Conservation (phyloP, 192 early-diverging fungal genomes). For the Backusella luteola region DNA sequence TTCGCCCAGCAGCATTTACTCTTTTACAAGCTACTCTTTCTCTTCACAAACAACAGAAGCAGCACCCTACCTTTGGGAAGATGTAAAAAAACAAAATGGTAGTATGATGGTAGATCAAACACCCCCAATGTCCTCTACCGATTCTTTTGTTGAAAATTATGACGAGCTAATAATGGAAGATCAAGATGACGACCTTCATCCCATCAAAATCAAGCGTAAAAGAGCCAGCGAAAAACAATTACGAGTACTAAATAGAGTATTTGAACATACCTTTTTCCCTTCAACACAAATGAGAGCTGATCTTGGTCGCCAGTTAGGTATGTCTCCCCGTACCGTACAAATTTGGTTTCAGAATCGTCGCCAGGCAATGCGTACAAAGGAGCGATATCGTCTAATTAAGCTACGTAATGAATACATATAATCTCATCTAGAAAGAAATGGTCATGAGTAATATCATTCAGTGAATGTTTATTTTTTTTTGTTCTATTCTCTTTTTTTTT, state of each 20-base stretch:
- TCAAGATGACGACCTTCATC: constrained; percentile 2
- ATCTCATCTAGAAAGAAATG: neutral
- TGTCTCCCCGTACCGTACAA: constrained; percentile 91
- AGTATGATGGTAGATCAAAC: neutral
- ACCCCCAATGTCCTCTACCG: neutral
- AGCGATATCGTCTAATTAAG: constrained; percentile 18
- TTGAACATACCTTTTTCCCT: constrained; percentile 80
- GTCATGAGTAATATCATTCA: neutral
- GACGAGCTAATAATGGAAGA: neutral
- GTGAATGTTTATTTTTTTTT: neutral
- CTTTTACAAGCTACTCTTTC: constrained; percentile 11
- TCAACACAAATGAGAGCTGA: constrained; percentile 76
- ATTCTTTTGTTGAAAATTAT: neutral
- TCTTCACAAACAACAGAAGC: neutral
- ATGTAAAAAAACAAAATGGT: neutral
- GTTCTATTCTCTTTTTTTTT: neutral
- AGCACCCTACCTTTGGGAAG: neutral
- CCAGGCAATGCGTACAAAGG: constrained; percentile 63
- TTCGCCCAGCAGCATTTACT: constrained; percentile 18
- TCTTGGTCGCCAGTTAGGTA: constrained; percentile 75
- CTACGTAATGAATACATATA: constrained; percentile 8
- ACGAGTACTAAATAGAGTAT: constrained; percentile 71
- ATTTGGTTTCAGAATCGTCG: constrained; percentile 98
- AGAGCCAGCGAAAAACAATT: constrained; percentile 76
- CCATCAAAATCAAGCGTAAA: constrained; percentile 70